phyloP scores from a whole-genome alignment of 441 rosid species.

The Omphalea diandra region DNA sequence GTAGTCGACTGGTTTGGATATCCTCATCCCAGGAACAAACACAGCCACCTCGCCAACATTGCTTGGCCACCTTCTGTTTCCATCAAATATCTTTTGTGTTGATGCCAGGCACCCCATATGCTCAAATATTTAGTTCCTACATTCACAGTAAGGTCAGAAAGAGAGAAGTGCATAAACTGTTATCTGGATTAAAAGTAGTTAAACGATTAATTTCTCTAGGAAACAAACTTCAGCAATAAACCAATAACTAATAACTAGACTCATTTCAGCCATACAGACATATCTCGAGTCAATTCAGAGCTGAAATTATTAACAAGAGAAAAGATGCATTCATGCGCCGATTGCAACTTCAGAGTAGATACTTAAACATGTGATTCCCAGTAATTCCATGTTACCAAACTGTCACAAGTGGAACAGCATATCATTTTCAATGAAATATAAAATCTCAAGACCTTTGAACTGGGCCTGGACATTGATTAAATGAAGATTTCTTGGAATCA shows the following conservation, averaged over 20 bases:
- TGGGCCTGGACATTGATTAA: not conserved
- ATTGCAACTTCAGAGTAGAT: conserved; percentile 3
- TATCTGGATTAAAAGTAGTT: not conserved
- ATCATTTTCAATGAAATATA: not conserved
- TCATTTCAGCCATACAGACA: not conserved
- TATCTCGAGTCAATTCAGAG: not conserved
- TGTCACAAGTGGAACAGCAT: conserved; percentile 8
- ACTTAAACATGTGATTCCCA: not conserved
- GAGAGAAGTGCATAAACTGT: not conserved
- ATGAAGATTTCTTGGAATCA: no score
- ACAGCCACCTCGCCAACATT: conserved; percentile 81
- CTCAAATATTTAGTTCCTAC: not conserved
- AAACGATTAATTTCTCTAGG: no score
- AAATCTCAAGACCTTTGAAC: not conserved
- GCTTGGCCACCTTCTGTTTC: conserved; percentile 70
- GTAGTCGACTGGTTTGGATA: conserved; percentile 81
- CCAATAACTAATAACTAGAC: not conserved
- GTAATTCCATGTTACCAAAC: not conserved
- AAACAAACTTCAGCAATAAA: not conserved
- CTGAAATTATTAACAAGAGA: not conserved
- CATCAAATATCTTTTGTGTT: conserved; percentile 59
- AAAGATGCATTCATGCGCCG: not conserved
- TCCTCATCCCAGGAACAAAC: conserved; percentile 88
- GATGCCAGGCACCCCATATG: conserved; percentile 73
- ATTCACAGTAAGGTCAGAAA: not conserved